Evolutionary conservation across 2,329 filamentous ascomycete genomes (phyloP), one percentile per base, ranked within the genome.

Genomic region (Triangularia verruculosa): DNA sequence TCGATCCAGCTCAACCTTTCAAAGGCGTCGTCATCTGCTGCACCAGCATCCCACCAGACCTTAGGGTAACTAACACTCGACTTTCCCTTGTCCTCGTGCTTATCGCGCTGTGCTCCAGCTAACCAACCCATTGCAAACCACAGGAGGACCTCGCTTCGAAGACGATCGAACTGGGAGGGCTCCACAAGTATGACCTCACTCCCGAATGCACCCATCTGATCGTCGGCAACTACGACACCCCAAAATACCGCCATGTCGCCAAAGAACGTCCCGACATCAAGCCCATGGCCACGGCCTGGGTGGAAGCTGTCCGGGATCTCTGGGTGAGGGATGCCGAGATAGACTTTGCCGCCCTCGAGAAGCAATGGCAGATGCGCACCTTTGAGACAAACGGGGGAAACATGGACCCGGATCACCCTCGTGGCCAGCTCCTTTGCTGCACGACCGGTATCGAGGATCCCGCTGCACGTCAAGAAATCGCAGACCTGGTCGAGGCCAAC

Each of bases 161-260:
- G 65, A 90, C 91, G 17, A 77, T 82, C 67, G 87, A 97, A 73
- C 92, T 99, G 81, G 95, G 95, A 68, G 95, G 93, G 58, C 77
- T 85, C 65, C 91, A 96, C 82, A 93, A 91, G 71, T 90, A 93
- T 76, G 93, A 99, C 75, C 86, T 99, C 53, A 98, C 93, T n/a
- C 91, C 91, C 62, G 92, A 97, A 75, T 92, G 96, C 56, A 98
- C 95, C 4, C 95, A 99, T 79, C 87, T 99, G 55, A 85, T 99
- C 67, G 92, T 97, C 66, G 95, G 93, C 74, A 89, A 91, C 71
- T 90, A 92, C 72, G 86, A 94, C 74, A 98, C 94, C 0, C 87
- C 90, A 57, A 99, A 99, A 77, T 99, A 99, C 78, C 90, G 89
- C 75, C 97, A 96, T 81, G 94, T 98, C 72, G 95, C 94, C 61